phyloP scores from a whole-genome alignment of 176 grass and related monocot genomes.

The Secale cereale region DNA sequence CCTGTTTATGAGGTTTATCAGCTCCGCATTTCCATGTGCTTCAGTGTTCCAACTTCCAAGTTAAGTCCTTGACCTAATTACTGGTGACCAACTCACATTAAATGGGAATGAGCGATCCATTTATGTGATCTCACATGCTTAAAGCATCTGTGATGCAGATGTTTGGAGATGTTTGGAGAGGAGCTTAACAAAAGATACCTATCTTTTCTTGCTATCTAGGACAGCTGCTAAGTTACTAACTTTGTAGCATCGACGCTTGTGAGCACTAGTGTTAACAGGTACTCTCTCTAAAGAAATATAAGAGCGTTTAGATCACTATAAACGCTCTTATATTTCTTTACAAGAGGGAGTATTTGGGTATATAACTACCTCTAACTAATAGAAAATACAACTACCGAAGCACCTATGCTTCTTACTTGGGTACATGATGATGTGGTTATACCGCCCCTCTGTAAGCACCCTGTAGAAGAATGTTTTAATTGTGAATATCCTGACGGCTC shows the following conservation, averaged over 20 bases:
- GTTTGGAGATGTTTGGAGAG: background rate
- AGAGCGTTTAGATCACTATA: too few relatives aligned
- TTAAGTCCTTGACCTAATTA: background rate
- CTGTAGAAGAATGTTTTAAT: background rate
- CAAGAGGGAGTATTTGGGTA: too few relatives aligned
- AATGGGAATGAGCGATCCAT: background rate
- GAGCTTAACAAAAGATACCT: background rate
- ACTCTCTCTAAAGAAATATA: too few relatives aligned
- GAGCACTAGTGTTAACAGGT: background rate
- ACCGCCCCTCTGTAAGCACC: background rate
- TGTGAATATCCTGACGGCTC: background rate
- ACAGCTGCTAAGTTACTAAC: background rate
- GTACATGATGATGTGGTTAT: background rate
- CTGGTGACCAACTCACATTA: background rate
- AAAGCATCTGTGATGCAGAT: background rate
- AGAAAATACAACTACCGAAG: background rate
- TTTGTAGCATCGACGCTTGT: background rate
- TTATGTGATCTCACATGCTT: background rate
- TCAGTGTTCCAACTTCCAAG: background rate
- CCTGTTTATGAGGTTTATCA: background rate
- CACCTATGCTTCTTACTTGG: background rate
- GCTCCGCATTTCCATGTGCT: background rate
- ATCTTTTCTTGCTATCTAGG: background rate
- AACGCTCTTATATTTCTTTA: too few relatives aligned
- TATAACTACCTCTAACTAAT: background rate